Evolutionary conservation across 805 yeast genomes (phyloP).

Genomic region (Candida nonsorbophila): DNA sequence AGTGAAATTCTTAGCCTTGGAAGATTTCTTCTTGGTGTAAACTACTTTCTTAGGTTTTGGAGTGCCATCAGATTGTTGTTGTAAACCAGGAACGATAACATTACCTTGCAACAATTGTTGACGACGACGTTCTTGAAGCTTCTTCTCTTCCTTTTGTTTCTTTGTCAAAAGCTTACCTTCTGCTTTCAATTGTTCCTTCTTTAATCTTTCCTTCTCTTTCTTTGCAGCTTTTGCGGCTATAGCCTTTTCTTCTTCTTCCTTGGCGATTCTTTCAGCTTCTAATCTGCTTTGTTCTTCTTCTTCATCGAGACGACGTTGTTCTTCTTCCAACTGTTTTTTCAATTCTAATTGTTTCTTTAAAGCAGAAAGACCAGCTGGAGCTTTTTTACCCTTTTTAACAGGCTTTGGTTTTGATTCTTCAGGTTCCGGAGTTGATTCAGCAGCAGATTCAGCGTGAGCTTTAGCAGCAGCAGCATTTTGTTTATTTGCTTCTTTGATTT

Average conservation of each 20-base stretch:
- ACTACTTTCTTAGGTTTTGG: conserved; percentile 62
- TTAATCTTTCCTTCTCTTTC: conserved; percentile 82
- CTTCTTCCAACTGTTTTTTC: conserved; percentile 84
- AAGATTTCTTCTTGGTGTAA: conserved; percentile 67
- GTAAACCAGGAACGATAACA: conserved; percentile 71
- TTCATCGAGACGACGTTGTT: conserved; percentile 65
- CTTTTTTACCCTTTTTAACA: conserved; percentile 65
- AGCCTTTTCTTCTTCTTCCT: conserved; percentile 60
- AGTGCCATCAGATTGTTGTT: conserved; percentile 21
- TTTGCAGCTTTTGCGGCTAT: conserved; percentile 59
- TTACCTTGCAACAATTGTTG: conserved; percentile 74
- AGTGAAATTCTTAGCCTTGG: conserved; percentile 33
- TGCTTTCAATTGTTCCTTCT: conserved; percentile 87
- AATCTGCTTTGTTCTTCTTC: conserved; percentile 49
- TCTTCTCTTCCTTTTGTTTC: conserved; percentile 93
- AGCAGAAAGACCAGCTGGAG: conserved; percentile 88
- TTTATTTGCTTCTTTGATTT: conserved; percentile 45
- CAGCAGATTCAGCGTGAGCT: conserved; percentile 14
- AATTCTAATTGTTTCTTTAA: conserved; percentile 84
- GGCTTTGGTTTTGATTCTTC: conserved; percentile 32
- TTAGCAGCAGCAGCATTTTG: conserved; percentile 37
- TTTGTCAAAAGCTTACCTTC: conserved; percentile 93
- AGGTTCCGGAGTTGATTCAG: conserved; percentile 30
- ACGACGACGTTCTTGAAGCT: conserved; percentile 80
- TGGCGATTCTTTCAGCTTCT: conserved; percentile 46